Conservation (phyloP, 148 eudicot species). For the Vaccinium macrocarpon region DNA sequence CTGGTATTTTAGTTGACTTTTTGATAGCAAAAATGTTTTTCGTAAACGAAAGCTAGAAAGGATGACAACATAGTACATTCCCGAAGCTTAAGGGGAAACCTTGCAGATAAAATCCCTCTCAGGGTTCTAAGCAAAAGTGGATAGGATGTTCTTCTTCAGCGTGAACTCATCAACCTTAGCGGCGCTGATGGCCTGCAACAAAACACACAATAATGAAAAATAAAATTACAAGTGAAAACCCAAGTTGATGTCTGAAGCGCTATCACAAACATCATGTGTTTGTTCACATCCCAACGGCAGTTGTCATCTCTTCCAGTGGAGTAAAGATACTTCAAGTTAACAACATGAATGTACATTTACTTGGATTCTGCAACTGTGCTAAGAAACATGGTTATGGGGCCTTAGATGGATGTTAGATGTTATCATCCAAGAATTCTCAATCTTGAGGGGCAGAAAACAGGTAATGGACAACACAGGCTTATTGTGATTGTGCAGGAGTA, state of each 20-base stretch:
- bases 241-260: not conserved
- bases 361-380: not conserved
- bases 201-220: constrained; percentile 4
- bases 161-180: constrained; percentile 89
- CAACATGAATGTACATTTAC: too few species aligned
- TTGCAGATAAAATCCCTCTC: not conserved
- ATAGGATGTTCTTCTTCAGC: constrained; percentile 85
- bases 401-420: not conserved
- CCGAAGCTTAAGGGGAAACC: not conserved
- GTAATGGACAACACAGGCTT: not conserved
- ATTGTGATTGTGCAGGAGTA: not conserved
- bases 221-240: not conserved
- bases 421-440: not conserved
- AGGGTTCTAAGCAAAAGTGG: constrained; percentile 48
- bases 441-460: not conserved
- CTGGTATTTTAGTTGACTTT: not conserved
- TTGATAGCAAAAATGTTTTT: not conserved
- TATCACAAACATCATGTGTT: not conserved
- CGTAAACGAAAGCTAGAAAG: not conserved
- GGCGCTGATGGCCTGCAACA: constrained; percentile 76
- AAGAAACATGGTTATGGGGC: not conserved
- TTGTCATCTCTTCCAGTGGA: not conserved
- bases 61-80: constrained; percentile 6
- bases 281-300: not conserved
- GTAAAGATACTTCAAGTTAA: not conserved